A percentile compares a stretch with the other conserved stretches of the same genome.
Conservation (phyloP, 805 yeast species). For the Saccharomycopsis olivae region DNA sequence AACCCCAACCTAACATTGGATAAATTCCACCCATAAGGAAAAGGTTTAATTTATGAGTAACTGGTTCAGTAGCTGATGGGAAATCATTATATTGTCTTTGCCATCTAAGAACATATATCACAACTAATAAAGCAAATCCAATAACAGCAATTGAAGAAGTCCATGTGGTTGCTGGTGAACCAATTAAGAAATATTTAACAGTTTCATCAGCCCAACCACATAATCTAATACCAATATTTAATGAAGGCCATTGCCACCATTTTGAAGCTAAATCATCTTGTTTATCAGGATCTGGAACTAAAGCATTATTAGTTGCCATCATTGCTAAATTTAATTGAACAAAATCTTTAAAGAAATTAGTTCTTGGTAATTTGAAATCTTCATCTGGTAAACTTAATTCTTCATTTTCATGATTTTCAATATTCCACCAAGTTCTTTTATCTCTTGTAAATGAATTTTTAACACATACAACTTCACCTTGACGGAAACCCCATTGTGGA, state of each 20-base stretch:
- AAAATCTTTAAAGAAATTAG: slow-evolving; percentile 69
- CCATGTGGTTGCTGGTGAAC: slow-evolving; percentile 76
- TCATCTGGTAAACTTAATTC: slow-evolving; percentile 49
- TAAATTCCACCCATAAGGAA: slow-evolving; percentile 64
- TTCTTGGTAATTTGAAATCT: slow-evolving; percentile 58
- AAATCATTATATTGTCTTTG: slow-evolving; percentile 70
- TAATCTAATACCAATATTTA: slow-evolving; percentile 64
- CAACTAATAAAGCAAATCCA: slow-evolving; percentile 37
- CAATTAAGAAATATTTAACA: slow-evolving; percentile 56
- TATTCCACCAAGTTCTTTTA: slow-evolving; percentile 84
- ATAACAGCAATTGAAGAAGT: slow-evolving; percentile 51
- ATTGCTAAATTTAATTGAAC: slow-evolving; percentile 68
- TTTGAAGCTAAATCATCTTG: slow-evolving; percentile 59
- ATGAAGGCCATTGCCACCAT: slow-evolving; percentile 88
- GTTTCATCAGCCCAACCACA: slow-evolving; percentile 57
- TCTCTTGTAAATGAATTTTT: slow-evolving; percentile 59
- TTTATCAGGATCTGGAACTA: slow-evolving; percentile 69
- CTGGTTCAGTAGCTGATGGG: slow-evolving; percentile 26
- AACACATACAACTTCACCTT: slow-evolving; percentile 87
- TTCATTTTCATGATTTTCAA: slow-evolving; percentile 58
- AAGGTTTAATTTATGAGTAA: slow-evolving; percentile 30
- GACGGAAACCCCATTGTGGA: slow-evolving; percentile 97
- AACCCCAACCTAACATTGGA: slow-evolving; percentile 75
- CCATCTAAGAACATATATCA: slow-evolving; percentile 56
- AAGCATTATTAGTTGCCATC: slow-evolving; percentile 81